These are phyloP conservation scores for Prunus salicina DNA, from an alignment of 306 rosid genomes.

Conservation along the genomic window DNA sequence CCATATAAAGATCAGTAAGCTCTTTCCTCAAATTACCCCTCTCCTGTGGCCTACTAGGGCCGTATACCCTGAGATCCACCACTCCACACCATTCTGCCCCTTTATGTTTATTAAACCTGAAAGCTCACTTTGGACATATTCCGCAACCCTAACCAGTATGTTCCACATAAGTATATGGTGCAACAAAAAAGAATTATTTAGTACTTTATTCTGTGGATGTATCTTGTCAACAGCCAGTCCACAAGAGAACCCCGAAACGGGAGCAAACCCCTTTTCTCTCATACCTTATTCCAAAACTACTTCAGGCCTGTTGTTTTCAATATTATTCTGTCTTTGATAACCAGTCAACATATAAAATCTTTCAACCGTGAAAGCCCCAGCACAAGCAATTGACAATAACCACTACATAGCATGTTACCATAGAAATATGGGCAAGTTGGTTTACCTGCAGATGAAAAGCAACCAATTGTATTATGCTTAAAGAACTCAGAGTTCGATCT, in stretches of 20 bases:
- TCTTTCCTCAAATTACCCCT: no score
- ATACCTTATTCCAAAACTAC: not conserved
- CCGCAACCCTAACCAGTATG: not conserved
- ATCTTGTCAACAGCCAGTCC: not conserved
- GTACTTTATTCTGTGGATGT: no score
- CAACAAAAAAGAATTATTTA: no score
- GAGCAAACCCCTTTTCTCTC: not conserved
- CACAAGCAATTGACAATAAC: not conserved
- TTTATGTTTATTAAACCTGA: not conserved
- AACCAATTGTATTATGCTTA: slow-evolving; percentile 11
- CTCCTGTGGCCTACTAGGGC: not conserved
- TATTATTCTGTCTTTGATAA: not conserved
- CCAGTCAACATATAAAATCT: not conserved
- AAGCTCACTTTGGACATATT: not conserved
- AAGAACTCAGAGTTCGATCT: slow-evolving; percentile 14
- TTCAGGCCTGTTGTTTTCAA: not conserved
- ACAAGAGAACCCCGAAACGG: not conserved
- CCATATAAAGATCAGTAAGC: no score
- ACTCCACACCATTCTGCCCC: not conserved
- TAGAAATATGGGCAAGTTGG: not conserved
- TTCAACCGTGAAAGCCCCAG: not conserved
- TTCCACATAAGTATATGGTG: not conserved
- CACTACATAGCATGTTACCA: not conserved
- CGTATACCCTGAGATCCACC: not conserved
- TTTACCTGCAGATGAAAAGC: slow-evolving; percentile 12